A percentile compares a stretch with the other conserved stretches of the same genome.
Conservation (phyloP, 257 asterid species). For the Haberlea rhodopensis region DNA sequence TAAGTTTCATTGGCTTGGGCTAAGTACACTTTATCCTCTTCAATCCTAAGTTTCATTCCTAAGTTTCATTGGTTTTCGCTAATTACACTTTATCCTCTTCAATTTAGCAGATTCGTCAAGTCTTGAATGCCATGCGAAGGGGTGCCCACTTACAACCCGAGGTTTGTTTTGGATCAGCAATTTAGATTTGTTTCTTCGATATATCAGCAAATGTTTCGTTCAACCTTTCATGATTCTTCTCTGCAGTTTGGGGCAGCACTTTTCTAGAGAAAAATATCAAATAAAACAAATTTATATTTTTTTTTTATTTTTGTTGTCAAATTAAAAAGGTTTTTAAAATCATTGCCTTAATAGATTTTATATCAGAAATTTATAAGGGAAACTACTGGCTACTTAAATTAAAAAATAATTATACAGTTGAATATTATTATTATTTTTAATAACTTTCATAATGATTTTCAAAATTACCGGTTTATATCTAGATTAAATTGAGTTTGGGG, state of each 20-base stretch:
- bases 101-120: constrained; percentile 42
- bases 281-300: no score
- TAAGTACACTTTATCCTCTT: not conserved
- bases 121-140: constrained; percentile 44
- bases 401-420: not conserved
- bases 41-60: not conserved
- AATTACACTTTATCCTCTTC: not conserved
- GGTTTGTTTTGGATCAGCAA: constrained; percentile 31
- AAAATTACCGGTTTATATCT: not conserved
- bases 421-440: no score
- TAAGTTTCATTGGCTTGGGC: not conserved
- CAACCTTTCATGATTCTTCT: no score
- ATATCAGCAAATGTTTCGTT: no score
- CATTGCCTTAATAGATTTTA: no score
- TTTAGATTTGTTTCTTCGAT: not conserved
- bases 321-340: no score
- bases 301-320: no score
- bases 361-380: no score
- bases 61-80: not conserved
- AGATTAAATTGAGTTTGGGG: not conserved
- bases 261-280: no score
- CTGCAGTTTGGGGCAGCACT: no score
- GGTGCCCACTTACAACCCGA: constrained; percentile 34
- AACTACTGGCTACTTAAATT: not conserved
- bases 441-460: not conserved